These are phyloP conservation scores for Phytophthora europaea DNA, from an alignment of 352 stramenopile genomes.

Conservation along the genomic window DNA sequence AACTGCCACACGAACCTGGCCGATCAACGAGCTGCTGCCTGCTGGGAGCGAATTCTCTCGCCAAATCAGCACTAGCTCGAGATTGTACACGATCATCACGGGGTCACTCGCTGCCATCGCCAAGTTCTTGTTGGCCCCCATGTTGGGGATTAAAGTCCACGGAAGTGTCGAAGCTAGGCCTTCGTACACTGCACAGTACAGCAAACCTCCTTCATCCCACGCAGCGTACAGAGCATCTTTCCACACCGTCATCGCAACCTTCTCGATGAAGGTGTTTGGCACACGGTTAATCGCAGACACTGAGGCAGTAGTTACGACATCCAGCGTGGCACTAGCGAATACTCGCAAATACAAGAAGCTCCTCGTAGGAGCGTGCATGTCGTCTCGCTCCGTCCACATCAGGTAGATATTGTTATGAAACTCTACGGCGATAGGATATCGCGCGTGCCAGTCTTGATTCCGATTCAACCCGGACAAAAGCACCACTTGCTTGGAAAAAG, in stretches of 20 bases:
- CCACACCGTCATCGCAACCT: conserved; percentile 53
- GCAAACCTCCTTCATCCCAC: conserved; percentile 73
- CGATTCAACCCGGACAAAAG: conserved; percentile 70
- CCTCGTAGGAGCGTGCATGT: conserved; percentile 35
- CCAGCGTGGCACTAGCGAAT: conserved; percentile 54
- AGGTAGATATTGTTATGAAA: conserved; percentile 61
- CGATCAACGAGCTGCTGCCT: conserved; percentile 30
- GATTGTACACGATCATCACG: conserved; percentile 66
- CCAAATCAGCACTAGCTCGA: conserved; percentile 72
- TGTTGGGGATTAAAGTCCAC: conserved; percentile 76
- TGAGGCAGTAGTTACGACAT: conserved; percentile 36
- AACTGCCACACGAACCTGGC: conserved; percentile 68
- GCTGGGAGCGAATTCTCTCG: conserved; percentile 44
- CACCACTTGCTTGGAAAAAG: conserved; percentile 72
- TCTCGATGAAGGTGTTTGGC: conserved; percentile 63
- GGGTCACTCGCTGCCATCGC: conserved; percentile 54
- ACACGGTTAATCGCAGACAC: conserved; percentile 53
- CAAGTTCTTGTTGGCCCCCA: conserved; percentile 70
- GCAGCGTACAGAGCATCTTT: conserved; percentile 63
- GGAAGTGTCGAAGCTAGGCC: conserved; percentile 41
- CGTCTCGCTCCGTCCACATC: conserved; percentile 74
- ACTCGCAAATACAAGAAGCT: conserved; percentile 70
- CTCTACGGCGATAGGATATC: conserved; percentile 48
- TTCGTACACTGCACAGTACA: conserved; percentile 69
- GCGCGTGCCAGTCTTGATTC: conserved; percentile 64